A percentile compares a stretch with the other conserved stretches of the same genome.
Evolutionary conservation across 768 basidiomycete genomes (phyloP).

Genomic region (Xerocomellus amylosporus): DNA sequence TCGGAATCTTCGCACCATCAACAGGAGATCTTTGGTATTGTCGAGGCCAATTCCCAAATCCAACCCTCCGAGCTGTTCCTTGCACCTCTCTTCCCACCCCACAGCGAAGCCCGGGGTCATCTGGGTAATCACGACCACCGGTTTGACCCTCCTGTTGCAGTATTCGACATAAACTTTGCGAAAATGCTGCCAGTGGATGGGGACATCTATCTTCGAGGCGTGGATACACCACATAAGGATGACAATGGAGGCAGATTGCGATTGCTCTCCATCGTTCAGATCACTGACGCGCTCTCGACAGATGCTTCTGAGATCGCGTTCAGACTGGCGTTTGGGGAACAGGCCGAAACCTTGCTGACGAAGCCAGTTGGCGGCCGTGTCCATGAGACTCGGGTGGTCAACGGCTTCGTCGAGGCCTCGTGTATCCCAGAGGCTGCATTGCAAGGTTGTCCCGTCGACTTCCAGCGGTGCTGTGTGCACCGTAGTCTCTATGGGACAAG

Average conservation of each 20-base stretch:
- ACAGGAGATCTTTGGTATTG: not conserved
- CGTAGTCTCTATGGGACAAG: constrained; percentile 24
- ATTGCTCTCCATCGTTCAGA: constrained; percentile 7
- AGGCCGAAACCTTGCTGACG: constrained; percentile 20
- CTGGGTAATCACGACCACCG: constrained; percentile 26
- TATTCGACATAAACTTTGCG: constrained; percentile 27
- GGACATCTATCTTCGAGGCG: constrained; percentile 29
- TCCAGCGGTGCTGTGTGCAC: constrained; percentile 9
- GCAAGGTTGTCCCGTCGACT: constrained; percentile 1
- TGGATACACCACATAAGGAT: constrained; percentile 30
- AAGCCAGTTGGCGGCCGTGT: constrained; percentile 16
- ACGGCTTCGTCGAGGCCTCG: constrained; percentile 28
- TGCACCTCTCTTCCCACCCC: constrained; percentile 22
- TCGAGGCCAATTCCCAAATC: constrained; percentile 3
- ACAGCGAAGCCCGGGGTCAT: constrained; percentile 16
- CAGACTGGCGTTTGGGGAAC: constrained; percentile 16
- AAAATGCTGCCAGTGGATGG: constrained; percentile 27
- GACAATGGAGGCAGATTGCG: constrained; percentile 6
- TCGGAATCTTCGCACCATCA: constrained; percentile 17
- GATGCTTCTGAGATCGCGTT: constrained; percentile 21
- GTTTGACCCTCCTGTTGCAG: constrained; percentile 23
- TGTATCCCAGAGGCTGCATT: constrained; percentile 25
- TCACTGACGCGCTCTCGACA: constrained; percentile 19
- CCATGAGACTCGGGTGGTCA: constrained; percentile 23
- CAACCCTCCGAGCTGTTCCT: constrained; percentile 13